These are phyloP conservation scores for Aphanocladium album DNA, from an alignment of 2,329 filamentous ascomycete species.

Conservation along the genomic window DNA sequence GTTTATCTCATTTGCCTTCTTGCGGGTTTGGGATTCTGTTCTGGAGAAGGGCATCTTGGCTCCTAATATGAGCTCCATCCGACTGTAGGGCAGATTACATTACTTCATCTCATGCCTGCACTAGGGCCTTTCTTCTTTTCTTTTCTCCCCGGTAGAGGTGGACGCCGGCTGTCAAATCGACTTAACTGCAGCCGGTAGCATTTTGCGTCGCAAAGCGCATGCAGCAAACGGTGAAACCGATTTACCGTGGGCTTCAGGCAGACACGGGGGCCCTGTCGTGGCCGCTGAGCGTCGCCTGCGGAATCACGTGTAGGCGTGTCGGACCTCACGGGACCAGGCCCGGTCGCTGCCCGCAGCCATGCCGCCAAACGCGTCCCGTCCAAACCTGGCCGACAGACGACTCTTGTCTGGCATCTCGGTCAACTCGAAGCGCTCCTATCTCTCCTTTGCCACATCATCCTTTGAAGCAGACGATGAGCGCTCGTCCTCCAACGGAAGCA, in stretches of 20 bases:
- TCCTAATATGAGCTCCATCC: neutral
- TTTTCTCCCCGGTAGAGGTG: neutral
- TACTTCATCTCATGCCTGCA: neutral
- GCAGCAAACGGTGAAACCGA: neutral
- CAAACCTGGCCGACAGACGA: slow-evolving; percentile 34
- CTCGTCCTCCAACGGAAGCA: slow-evolving; percentile 39
- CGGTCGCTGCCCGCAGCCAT: slow-evolving; percentile 1
- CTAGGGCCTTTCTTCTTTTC: neutral
- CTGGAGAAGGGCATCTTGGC: neutral
- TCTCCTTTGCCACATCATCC: slow-evolving; percentile 53
- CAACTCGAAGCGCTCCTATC: slow-evolving; percentile 51
- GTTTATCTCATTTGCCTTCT: neutral
- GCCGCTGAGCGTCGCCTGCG: neutral
- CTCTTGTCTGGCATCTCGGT: slow-evolving; percentile 46
- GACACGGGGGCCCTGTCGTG: neutral
- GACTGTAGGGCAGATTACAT: neutral
- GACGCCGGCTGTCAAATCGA: neutral
- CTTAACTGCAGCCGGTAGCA: neutral
- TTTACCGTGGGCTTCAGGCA: neutral
- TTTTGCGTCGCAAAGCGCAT: neutral
- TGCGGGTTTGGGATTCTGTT: neutral
- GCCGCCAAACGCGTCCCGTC: slow-evolving; percentile 27
- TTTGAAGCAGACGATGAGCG: slow-evolving; percentile 68
- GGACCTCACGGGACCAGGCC: slow-evolving; percentile 3
- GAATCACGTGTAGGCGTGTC: slow-evolving; percentile 10